phyloP scores from a whole-genome alignment of 73 alveolate genomes.

The Durusdinium trenchii region DNA sequence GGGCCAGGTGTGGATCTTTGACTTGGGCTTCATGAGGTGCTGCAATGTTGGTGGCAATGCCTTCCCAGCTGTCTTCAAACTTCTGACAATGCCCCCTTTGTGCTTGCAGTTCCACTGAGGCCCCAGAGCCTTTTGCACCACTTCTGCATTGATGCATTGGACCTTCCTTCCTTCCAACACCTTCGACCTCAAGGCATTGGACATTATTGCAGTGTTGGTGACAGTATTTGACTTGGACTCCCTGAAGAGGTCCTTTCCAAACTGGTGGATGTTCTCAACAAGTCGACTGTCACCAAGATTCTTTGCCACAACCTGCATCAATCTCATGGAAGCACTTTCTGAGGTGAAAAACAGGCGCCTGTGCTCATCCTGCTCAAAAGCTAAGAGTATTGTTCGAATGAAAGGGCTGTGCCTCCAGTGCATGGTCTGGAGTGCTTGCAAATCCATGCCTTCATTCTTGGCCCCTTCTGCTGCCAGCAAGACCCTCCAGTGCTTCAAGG shows the following conservation, averaged over 20 bases:
- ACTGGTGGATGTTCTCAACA: slow-evolving; percentile 20
- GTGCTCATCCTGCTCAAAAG: not conserved
- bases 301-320: not conserved
- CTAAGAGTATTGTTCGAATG: not conserved
- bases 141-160: not conserved
- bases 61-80: not conserved
- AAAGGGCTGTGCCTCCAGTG: slow-evolving; percentile 19
- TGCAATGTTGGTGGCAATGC: not conserved
- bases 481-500: not conserved
- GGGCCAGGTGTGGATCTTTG: not conserved
- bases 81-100: not conserved
- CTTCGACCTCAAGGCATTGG: not conserved
- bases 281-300: not conserved
- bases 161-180: not conserved
- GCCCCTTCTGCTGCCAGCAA: slow-evolving; percentile 20
- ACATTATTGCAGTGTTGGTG: not conserved
- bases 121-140: not conserved
- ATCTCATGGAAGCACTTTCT: not conserved
- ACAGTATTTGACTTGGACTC: not conserved
- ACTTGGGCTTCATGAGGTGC: not conserved
- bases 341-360: not conserved
- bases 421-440: not conserved
- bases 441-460: not conserved
- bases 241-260: slow-evolving; percentile 34
- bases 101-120: not conserved